Evolutionary conservation across 352 stramenopile species (phyloP), one percentile per base, ranked within the genome.

Genomic region (Phytopythium chamaehyphon): DNA sequence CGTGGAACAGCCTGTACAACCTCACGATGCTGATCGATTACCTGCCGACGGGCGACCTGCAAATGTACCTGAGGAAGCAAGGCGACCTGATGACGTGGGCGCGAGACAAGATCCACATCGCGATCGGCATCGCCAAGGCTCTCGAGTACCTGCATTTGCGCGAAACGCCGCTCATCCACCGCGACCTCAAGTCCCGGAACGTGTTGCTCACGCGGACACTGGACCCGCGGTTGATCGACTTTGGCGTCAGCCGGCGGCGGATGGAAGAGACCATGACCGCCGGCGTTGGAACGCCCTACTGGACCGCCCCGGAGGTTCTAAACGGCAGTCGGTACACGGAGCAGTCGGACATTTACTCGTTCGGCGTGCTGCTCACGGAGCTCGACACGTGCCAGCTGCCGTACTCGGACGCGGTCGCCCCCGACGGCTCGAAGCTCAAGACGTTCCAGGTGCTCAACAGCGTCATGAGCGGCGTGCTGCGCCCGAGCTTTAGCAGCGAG

Each of bases 271-370:
- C 59, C 2, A 79, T 82, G 69, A 77, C 61, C 1, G 78, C 81
- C 3, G 81, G 86, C 26, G 84, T 90, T n/a, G 86, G 86, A 6
- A 96, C 84, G 16, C 73, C 77, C 8, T 83, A 85, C 40, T 95
- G 89, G 69, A 87, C 83, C 11, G 83, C 85, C 0, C 85, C 83
- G 0, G 85, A 95, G 51, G 55, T 86, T 21, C 64, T 97, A 19
- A 37, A 64, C 1, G 84, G 86, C 3, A 61, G 70, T 23, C 76
- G 90, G 21, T 77, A 76, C 54, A 62, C 76, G 16, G 63, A 73
- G 10, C 68, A 76, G 9, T 65, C 80, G 0, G 74, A 86, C 49
- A 66, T 88, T 14, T 88, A 75, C 51, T 83, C 76, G 12, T 70
- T 86, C 33, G 76, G 76, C 12, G 57, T 93, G 16, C 59, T 95